Percentiles rank a stretch among this genome's conserved stretches.
These are phyloP conservation scores for Rhypophila decipiens DNA, from an alignment of 495 filamentous ascomycete species.

Conservation along the genomic window DNA sequence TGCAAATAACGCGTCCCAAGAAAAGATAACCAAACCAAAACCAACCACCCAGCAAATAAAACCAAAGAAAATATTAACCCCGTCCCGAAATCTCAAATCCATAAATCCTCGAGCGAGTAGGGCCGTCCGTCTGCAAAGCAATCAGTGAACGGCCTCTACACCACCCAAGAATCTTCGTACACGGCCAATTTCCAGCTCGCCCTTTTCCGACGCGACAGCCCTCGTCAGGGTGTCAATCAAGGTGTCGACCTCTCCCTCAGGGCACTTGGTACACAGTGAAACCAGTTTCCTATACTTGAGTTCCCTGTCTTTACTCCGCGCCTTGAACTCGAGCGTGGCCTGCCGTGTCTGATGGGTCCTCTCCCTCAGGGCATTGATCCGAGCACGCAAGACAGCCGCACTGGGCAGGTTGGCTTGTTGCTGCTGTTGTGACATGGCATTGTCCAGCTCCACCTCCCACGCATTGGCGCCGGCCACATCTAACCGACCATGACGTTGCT, in stretches of 20 bases:
- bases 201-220: slow-evolving; percentile 69
- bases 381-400: slow-evolving; percentile 32
- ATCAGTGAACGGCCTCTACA: slow-evolving; percentile 48
- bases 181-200: slow-evolving; percentile 60
- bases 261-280: slow-evolving; percentile 59
- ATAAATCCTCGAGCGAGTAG: neutral
- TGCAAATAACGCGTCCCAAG: neutral
- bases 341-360: slow-evolving; percentile 54
- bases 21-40: neutral
- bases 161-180: slow-evolving; percentile 68
- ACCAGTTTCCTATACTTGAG: slow-evolving; percentile 65
- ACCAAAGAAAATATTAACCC: neutral
- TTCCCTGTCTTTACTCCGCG: slow-evolving; percentile 59
- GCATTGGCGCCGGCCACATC: slow-evolving; percentile 23
- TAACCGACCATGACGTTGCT: slow-evolving; percentile 30
- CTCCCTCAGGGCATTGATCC: slow-evolving; percentile 43
- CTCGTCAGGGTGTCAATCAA: slow-evolving; percentile 53
- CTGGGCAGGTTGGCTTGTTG: slow-evolving; percentile 26
- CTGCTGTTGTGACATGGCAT: slow-evolving; percentile 11
- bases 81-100: neutral
- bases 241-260: slow-evolving; percentile 58
- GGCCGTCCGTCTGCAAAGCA: too few relatives aligned
- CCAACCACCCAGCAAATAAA: too few relatives aligned
- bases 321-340: slow-evolving; percentile 48
- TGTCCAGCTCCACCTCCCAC: slow-evolving; percentile 35